Evolutionary conservation across 768 basidiomycete genomes (phyloP).

Genomic region (Sarcomyxa edulis): DNA sequence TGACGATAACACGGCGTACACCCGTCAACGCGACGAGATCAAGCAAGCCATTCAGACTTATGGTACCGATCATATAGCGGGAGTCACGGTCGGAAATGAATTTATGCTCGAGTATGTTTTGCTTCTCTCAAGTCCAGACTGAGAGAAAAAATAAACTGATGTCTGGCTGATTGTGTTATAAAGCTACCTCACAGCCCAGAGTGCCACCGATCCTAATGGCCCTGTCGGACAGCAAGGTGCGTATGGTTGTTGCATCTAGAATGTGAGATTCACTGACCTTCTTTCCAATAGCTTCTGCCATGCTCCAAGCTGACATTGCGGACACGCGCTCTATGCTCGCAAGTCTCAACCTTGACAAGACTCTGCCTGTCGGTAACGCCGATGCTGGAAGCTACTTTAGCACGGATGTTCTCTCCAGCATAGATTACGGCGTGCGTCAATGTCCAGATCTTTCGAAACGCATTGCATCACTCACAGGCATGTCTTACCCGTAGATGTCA

Average conservation of each 20-base stretch:
- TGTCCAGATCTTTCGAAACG: no score
- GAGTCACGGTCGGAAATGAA: slow-evolving; percentile 91
- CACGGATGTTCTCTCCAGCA: slow-evolving; percentile 50
- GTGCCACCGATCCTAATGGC: slow-evolving; percentile 50
- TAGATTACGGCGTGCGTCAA: slow-evolving; percentile 64
- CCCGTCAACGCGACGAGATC: slow-evolving; percentile 66
- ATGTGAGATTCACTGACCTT: no score
- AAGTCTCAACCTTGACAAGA: slow-evolving; percentile 51
- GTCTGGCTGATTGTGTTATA: no score
- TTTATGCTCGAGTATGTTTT: slow-evolving; percentile 68
- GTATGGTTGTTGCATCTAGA: no score
- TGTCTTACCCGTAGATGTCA: slow-evolving; percentile 68
- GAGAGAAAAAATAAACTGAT: no score
- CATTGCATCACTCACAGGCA: no score
- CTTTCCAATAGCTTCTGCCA: no score
- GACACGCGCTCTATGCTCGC: slow-evolving; percentile 57
- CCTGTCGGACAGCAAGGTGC: slow-evolving; percentile 45
- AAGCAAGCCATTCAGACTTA: slow-evolving; percentile 67
- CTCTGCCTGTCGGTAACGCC: slow-evolving; percentile 67
- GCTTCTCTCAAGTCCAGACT: not conserved
- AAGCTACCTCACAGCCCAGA: slow-evolving; percentile 55
- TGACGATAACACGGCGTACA: slow-evolving; percentile 65
- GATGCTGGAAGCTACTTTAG: slow-evolving; percentile 90
- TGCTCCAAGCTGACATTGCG: slow-evolving; percentile 60
- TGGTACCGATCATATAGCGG: slow-evolving; percentile 69